Evolutionary conservation across 768 basidiomycete species (phyloP).

Genomic region (Boletus insuetus): DNA sequence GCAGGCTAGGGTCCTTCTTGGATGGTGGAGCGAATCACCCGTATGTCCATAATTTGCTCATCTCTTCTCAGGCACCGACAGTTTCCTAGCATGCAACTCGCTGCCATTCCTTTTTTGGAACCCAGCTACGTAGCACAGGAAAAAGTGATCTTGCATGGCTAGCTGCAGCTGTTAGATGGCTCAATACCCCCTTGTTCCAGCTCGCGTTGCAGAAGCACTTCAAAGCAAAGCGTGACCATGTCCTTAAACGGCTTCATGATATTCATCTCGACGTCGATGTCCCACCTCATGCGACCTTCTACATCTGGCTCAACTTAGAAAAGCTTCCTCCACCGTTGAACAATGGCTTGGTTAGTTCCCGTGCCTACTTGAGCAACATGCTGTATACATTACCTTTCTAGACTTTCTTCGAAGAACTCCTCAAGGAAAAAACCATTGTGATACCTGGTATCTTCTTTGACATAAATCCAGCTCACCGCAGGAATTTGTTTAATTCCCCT

Average conservation of each 20-base stretch:
- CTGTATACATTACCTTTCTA: slow-evolving; percentile 22
- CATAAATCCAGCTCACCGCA: slow-evolving; percentile 72
- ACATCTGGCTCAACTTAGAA: slow-evolving; percentile 90
- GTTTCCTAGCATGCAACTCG: slow-evolving; percentile 68
- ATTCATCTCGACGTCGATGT: slow-evolving; percentile 76
- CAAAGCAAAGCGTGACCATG: slow-evolving; percentile 87
- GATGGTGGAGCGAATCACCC: slow-evolving; percentile 95
- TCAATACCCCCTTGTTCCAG: slow-evolving; percentile 31
- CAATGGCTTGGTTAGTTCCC: slow-evolving; percentile 70
- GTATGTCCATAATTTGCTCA: slow-evolving; percentile 40
- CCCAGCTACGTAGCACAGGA: slow-evolving; percentile 65
- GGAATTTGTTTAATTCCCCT: slow-evolving; percentile 87
- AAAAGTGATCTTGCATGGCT: slow-evolving; percentile 42
- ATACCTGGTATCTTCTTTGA: slow-evolving; percentile 92
- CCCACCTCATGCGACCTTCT: slow-evolving; percentile 83
- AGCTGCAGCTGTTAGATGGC: neutral
- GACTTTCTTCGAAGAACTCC: slow-evolving; percentile 93
- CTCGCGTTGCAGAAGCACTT: slow-evolving; percentile 87
- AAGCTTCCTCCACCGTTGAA: slow-evolving; percentile 78
- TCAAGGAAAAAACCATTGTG: slow-evolving; percentile 88
- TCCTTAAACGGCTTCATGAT: slow-evolving; percentile 74
- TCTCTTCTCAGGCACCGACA: neutral
- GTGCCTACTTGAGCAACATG: neutral
- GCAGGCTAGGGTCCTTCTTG: slow-evolving; percentile 67
- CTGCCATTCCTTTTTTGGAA: slow-evolving; percentile 81